Conservation (phyloP, 2,329 filamentous ascomycete genomes). For the Alternaria panax region DNA sequence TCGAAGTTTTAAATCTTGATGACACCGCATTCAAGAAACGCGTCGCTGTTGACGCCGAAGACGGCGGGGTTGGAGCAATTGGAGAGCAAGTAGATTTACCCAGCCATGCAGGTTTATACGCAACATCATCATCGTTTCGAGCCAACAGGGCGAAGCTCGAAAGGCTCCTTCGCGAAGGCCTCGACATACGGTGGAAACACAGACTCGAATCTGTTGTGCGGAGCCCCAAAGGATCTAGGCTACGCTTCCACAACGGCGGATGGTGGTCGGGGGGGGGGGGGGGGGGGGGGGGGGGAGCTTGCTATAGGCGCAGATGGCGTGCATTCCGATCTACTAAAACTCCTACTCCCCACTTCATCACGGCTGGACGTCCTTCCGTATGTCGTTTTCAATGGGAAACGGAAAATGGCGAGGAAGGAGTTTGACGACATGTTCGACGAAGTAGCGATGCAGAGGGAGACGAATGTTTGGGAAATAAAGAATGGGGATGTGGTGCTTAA, state of each 20-base stretch:
- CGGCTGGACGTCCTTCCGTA: conserved; percentile 47
- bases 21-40: conserved; percentile 39
- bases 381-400: conserved; percentile 45
- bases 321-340: conserved; percentile 46
- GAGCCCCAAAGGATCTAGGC: neutral
- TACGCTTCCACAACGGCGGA: conserved; percentile 24
- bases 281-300: conserved; percentile 19
- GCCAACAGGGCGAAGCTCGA: conserved; percentile 50
- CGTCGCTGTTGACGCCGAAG: conserved; percentile 43
- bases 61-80: conserved; percentile 35
- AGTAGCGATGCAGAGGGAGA: conserved; percentile 5
- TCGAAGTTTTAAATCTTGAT: conserved; percentile 42
- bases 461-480: conserved; percentile 33
- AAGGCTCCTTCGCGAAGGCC: conserved; percentile 42
- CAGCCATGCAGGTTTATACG: conserved; percentile 8
- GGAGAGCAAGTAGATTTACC: conserved; percentile 6
- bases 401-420: conserved; percentile 29
- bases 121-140: conserved; percentile 32
- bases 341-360: conserved; percentile 27
- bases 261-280: conserved; percentile 1
- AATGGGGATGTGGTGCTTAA: conserved; percentile 35
- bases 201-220: conserved; percentile 25
- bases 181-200: conserved; percentile 46
- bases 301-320: conserved; percentile 50
- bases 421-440: conserved; percentile 26